Evolutionary conservation across 371 early-diverging fungal species (phyloP).

Genomic region (Syncephalastrum sp.): DNA sequence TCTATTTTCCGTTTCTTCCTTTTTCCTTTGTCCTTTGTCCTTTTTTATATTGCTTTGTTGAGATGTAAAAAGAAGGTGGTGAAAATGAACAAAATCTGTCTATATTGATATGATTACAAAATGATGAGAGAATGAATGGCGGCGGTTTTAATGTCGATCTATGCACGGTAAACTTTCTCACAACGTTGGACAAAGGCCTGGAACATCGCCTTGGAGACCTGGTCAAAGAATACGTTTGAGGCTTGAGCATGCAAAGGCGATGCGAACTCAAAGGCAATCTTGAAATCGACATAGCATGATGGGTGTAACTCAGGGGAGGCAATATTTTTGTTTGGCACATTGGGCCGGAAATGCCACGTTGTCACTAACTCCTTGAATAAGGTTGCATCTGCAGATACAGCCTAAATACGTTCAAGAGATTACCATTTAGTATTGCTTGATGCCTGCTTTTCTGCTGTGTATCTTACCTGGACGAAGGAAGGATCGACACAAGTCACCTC

Average conservation of each 20-base stretch:
- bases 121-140: no score
- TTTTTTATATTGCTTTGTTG: neutral
- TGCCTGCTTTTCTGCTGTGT: neutral
- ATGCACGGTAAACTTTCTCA: conserved; percentile 43
- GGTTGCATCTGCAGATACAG: conserved; percentile 64
- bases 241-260: conserved; percentile 76
- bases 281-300: conserved; percentile 67
- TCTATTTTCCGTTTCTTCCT: neutral
- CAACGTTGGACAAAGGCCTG: conserved; percentile 72
- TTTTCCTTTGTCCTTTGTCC: no score
- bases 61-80: neutral
- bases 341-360: conserved; percentile 68
- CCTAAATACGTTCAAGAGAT: conserved; percentile 27
- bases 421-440: neutral
- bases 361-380: conserved; percentile 70
- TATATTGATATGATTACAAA: neutral
- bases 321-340: conserved; percentile 28
- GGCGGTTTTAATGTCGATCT: neutral
- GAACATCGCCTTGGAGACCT: conserved; percentile 74
- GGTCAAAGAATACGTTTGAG: conserved; percentile 73
- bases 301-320: conserved; percentile 40
- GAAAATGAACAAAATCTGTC: neutral
- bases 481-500: conserved; percentile 68
- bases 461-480: conserved; percentile 46
- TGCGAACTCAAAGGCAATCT: conserved; percentile 77